Evolutionary conservation across 208 protist genomes (phyloP).

Genomic region (Vickermania spadyakhi): DNA sequence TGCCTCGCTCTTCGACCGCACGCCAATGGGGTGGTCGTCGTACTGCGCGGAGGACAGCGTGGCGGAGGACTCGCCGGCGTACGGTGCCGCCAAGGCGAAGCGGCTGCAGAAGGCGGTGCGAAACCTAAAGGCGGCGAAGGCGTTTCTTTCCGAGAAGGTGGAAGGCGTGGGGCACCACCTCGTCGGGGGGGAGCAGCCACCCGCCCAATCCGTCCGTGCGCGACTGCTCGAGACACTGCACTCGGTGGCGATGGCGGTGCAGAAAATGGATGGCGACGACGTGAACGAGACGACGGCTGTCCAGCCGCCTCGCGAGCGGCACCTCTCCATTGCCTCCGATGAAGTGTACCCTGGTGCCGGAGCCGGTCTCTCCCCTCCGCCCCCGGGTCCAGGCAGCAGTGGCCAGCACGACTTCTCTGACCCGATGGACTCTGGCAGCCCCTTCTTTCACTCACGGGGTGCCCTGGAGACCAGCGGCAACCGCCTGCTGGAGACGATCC

Average conservation of each 20-base stretch:
- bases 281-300: slow-evolving; percentile 3
- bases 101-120: background rate
- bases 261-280: background rate
- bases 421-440: slow-evolving; percentile 21
- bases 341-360: slow-evolving; percentile 3
- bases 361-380: slow-evolving; percentile 3
- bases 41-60: background rate
- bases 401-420: slow-evolving; percentile 48
- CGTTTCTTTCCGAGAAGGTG: background rate
- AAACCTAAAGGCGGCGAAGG: background rate
- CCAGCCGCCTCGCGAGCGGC: background rate
- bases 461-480: slow-evolving; percentile 27
- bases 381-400: background rate
- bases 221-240: background rate
- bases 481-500: slow-evolving; percentile 41
- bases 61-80: background rate
- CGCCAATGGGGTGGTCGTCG: no score
- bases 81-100: background rate
- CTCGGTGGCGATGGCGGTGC: background rate
- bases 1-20: no score
- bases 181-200: background rate
- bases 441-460: slow-evolving; percentile 25
- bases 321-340: background rate
- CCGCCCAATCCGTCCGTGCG: background rate
- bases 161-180: background rate